Base-by-base conservation (phyloP, 345 rosid genomes). In the Lepidium sativum region DNA sequence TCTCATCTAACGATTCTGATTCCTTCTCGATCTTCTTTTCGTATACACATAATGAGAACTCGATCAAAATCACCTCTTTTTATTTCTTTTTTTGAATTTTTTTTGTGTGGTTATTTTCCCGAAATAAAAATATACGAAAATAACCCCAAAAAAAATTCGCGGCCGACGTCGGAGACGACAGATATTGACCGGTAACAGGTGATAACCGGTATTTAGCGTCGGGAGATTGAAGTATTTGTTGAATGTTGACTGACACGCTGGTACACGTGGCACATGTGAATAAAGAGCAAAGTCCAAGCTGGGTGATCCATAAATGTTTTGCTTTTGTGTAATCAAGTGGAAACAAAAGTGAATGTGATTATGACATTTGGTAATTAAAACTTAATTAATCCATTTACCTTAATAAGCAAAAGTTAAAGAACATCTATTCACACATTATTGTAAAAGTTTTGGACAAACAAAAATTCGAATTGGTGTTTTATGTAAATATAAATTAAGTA, bases 201-300 rank as follows among this genome's bases (percentile, higher is more conserved):
- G 41, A 65, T 58, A 41, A 25, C 71, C 76, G 48, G 76, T 72
- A 65, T 8, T 58, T 13, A 2, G 0, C 29, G 2, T 11, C 5
- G 43, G 9, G 63, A 34, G 29, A 40, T 40, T 23, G 40, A 11
- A 48, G 31, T 48, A 17, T 50, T 43, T 54, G 70, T 16, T 12
- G 16, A 54, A 70, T 54, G 49, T 58, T 55, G 67, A 72, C 76
- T 65, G 75, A 71, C 75, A 71, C 75, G 60, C 59, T 65, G 55
- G 27, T 72, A 23, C 76, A 72, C 76, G 71, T 65, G 76, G 71
- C 76, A 65, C 67, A 59, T 58, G 62, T 72, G 67, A 71, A 72
- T 72, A 72, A 59, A 65, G 67, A 43, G 61, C 35, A 72, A 51
- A 50, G 5, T 62, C 48, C 40, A 35, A 58, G 61, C 71, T 65